A percentile compares a stretch with the other conserved stretches of the same genome.
Conservation (phyloP, 75 land plant species). For the Picea sitchensis region DNA sequence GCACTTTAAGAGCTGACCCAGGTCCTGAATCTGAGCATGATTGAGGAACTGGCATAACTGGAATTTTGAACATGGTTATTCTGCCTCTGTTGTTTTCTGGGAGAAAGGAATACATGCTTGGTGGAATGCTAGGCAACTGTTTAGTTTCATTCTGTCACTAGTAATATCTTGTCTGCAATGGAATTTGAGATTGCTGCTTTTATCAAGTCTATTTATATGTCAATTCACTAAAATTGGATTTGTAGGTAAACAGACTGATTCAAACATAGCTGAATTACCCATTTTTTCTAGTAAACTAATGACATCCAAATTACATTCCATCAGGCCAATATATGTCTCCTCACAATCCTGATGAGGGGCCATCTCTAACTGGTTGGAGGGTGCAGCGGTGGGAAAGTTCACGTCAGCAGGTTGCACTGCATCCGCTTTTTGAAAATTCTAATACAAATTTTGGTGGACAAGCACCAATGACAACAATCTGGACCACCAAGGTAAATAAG, state of each 20-base stretch:
- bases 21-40: neutral
- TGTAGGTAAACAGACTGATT: neutral
- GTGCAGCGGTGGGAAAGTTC: slow-evolving; percentile 93
- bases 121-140: neutral
- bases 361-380: slow-evolving; percentile 92
- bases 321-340: slow-evolving; percentile 96
- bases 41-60: neutral
- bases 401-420: slow-evolving; percentile 82
- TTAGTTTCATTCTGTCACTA: neutral
- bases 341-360: slow-evolving; percentile 91
- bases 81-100: neutral
- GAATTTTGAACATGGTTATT: neutral
- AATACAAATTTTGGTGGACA: slow-evolving; percentile 62
- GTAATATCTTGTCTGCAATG: neutral
- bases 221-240: neutral
- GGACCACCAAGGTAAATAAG: slow-evolving; percentile 70
- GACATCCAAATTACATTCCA: too few relatives aligned
- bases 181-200: neutral
- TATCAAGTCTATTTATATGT: neutral
- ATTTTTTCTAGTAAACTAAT: neutral
- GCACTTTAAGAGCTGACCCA: too few relatives aligned
- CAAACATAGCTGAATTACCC: neutral
- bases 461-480: slow-evolving; percentile 85
- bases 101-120: neutral
- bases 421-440: slow-evolving; percentile 86